A percentile compares a stretch with the other conserved stretches of the same genome.
phyloP scores from a whole-genome alignment of 2,329 filamentous ascomycete genomes.

The Rhynchosporium agropyri region DNA sequence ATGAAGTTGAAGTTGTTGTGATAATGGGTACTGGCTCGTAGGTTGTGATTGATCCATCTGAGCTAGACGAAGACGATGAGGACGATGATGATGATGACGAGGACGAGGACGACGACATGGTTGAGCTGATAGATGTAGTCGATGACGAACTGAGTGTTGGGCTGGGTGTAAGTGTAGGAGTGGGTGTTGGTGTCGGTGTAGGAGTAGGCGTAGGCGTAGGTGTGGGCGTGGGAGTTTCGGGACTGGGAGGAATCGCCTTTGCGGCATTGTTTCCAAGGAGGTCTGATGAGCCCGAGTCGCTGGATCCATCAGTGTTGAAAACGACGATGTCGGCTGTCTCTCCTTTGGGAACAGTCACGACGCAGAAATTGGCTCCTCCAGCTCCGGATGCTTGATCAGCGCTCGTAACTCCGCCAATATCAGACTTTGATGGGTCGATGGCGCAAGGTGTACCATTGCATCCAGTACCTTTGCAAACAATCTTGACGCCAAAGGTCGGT shows the following conservation, averaged over 20 bases:
- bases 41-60: not conserved
- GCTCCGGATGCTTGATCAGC: slow-evolving; percentile 59
- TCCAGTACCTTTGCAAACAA: slow-evolving; percentile 65
- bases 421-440: slow-evolving; percentile 63
- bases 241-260: slow-evolving; percentile 31
- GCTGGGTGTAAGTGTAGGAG: slow-evolving; percentile 26
- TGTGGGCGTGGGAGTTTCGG: slow-evolving; percentile 22
- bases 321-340: slow-evolving; percentile 68
- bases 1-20: slow-evolving; percentile 20
- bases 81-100: too few relatives aligned
- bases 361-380: slow-evolving; percentile 71
- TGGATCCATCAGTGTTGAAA: slow-evolving; percentile 45
- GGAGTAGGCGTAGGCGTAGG: slow-evolving; percentile 28
- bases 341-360: slow-evolving; percentile 73
- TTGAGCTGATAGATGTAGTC: not conserved
- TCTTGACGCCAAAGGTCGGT: slow-evolving; percentile 68
- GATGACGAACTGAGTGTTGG: not conserved
- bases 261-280: slow-evolving; percentile 14
- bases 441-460: slow-evolving; percentile 77
- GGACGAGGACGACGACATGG: not conserved
- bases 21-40: too few relatives aligned
- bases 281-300: slow-evolving; percentile 9
- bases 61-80: slow-evolving; percentile 13
- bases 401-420: slow-evolving; percentile 62
- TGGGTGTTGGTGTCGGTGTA: slow-evolving; percentile 34